These are phyloP conservation scores for Diacronema lutheri DNA, from an alignment of 78 protist species.

Conservation along the genomic window DNA sequence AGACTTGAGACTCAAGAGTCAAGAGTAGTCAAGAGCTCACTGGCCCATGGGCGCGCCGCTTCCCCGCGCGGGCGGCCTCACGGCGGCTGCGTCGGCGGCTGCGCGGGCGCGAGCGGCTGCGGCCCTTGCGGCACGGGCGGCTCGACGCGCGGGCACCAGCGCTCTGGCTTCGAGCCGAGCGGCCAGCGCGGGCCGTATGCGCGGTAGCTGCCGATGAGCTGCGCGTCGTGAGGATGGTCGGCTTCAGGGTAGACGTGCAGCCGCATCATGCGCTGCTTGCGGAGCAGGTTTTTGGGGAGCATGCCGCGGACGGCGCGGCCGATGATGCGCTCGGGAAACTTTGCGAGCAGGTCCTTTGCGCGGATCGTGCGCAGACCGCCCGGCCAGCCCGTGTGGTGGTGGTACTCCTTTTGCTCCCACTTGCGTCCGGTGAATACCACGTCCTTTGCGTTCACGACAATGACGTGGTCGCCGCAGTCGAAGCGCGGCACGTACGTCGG, in stretches of 20 bases:
- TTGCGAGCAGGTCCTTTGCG: background rate
- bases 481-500: background rate
- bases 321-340: background rate
- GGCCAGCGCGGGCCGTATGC: too few species aligned
- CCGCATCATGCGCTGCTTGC: conserved; percentile 1
- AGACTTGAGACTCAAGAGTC: too few species aligned
- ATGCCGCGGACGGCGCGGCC: background rate
- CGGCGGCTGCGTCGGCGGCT: too few species aligned
- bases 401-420: background rate
- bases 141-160: too few species aligned
- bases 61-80: too few species aligned
- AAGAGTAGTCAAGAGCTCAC: too few species aligned
- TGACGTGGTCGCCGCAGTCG: background rate
- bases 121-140: too few species aligned
- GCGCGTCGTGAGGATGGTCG: background rate
- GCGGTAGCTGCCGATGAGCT: background rate
- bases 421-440: background rate
- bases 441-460: background rate
- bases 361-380: background rate
- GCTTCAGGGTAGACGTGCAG: background rate
- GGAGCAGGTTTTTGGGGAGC: conserved; percentile 10
- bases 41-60: too few species aligned
- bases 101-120: too few species aligned
- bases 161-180: too few species aligned
- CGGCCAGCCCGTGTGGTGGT: background rate